Conservation (phyloP, 2,329 filamentous ascomycete species). For the Exophiala alcalophila region DNA sequence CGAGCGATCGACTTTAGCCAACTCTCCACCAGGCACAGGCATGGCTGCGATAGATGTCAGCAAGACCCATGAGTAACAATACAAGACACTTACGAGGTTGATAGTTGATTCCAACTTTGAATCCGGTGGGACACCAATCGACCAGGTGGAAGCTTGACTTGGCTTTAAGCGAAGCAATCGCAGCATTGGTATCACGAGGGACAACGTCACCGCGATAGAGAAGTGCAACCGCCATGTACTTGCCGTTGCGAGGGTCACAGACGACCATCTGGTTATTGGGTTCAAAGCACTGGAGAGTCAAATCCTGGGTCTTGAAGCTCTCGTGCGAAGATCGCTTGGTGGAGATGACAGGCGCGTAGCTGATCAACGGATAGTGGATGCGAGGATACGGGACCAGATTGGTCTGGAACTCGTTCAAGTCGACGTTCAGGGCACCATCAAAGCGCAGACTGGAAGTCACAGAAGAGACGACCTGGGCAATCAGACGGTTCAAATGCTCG, state of each 20-base stretch:
- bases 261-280: constrained; percentile 69
- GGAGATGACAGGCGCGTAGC: constrained; percentile 62
- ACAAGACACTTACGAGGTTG: constrained; percentile 46
- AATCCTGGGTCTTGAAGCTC: constrained; percentile 79
- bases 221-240: constrained; percentile 67
- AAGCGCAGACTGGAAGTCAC: constrained; percentile 65
- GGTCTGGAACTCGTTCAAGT: constrained; percentile 67
- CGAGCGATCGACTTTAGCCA: constrained; percentile 53
- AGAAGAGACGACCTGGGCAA: constrained; percentile 65
- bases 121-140: constrained; percentile 67
- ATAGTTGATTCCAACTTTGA: constrained; percentile 68
- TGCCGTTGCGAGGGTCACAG: constrained; percentile 63
- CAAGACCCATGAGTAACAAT: background rate
- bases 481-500: constrained; percentile 64
- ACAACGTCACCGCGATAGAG: constrained; percentile 66
- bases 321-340: constrained; percentile 77
- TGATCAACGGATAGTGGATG: constrained; percentile 66
- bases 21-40: constrained; percentile 52
- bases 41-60: constrained; percentile 34
- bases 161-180: constrained; percentile 61
- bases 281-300: constrained; percentile 66
- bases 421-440: constrained; percentile 65
- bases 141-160: constrained; percentile 64
- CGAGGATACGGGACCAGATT: constrained; percentile 66
- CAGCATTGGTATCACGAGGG: constrained; percentile 59